Conservation (phyloP, 192 early-diverging fungal species). For the Dissophora ornata region DNA sequence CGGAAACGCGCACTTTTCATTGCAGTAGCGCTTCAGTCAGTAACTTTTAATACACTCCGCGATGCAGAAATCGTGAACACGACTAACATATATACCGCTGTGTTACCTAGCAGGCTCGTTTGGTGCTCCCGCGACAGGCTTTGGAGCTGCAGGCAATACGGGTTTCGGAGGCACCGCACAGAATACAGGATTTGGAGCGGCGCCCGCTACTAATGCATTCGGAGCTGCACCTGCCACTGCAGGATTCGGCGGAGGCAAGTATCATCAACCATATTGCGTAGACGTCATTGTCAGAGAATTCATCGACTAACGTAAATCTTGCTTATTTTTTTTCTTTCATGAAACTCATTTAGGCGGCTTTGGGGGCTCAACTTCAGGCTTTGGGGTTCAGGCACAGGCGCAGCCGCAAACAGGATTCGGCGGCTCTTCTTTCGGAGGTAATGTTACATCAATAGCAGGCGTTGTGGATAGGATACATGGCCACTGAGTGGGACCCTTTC, state of each 20-base stretch:
- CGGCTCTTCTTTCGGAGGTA: constrained; percentile 45
- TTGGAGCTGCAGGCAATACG: constrained; percentile 36
- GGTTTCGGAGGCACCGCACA: constrained; percentile 37
- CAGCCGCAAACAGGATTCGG: constrained; percentile 48
- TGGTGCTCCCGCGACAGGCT: constrained; percentile 41
- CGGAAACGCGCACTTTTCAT: no score
- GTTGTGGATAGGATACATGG: no score
- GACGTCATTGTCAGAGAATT: no score
- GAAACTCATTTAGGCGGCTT: constrained; percentile 25
- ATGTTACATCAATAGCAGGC: background rate
- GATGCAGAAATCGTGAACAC: no score
- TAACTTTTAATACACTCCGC: no score
- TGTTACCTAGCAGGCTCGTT: constrained; percentile 25
- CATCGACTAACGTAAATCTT: no score
- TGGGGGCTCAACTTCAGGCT: constrained; percentile 44
- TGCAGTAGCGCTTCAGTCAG: no score
- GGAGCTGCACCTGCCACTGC: constrained; percentile 34
- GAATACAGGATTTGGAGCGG: constrained; percentile 38
- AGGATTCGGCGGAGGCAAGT: constrained; percentile 46
- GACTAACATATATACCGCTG: background rate
- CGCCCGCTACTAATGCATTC: constrained; percentile 35
- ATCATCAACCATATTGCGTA: background rate
- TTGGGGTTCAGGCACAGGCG: constrained; percentile 42
- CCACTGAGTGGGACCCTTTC: no score
- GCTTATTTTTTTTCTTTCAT: background rate